Base-by-base conservation (phyloP, 1,284 basidiomycete genomes). In the Puccinia coronata region DNA sequence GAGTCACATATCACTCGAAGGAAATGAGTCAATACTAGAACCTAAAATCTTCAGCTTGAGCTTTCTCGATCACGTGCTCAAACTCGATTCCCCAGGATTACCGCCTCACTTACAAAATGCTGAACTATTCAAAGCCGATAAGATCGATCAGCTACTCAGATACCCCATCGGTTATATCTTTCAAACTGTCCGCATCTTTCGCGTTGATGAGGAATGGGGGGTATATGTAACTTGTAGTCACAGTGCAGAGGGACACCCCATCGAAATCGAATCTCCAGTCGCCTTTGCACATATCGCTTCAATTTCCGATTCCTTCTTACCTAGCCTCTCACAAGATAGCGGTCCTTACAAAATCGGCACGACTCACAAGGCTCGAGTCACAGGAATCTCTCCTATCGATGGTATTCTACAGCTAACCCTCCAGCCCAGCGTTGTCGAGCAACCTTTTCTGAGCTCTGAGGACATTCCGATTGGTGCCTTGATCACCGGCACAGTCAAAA, bases 371-470 rank as follows among this genome's bases (percentile, higher is more conserved):
- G 96, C 94, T 4, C 92, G 98, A 74, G 94, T 99, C 6, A 92
- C 92, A 23, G 96, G 96, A 0, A 92, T 93, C 86, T 92, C 94
- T 84, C 89, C 90, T 0, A 89, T 99, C 76, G 97, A 99, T 85
- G 94, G 95, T 20, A 88, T 96, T 61, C 87, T 99, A 25, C 92
- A 96, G 84, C 89, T 99, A 20, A 93, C 93, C 34, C 87, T 98
- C 84, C 92, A 93, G 84, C 89, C 91, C 23, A 93, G 93, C 8
- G 88, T 98, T 18, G 88, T 99, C 20, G 91, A 92, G 82, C 93
- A 95, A 87, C 91, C 91, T 82, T 98, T 95, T 88, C 88, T 99
- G 85, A 92, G 93, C 84, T 92, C 95, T 36, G 88, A 88, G 43
- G 94, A 99, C 85, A 90, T 98, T 55, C 88, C 91, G 84, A 91